Base-by-base conservation (phyloP, 2,329 filamentous ascomycete genomes). In the Stemphylium beticola region DNA sequence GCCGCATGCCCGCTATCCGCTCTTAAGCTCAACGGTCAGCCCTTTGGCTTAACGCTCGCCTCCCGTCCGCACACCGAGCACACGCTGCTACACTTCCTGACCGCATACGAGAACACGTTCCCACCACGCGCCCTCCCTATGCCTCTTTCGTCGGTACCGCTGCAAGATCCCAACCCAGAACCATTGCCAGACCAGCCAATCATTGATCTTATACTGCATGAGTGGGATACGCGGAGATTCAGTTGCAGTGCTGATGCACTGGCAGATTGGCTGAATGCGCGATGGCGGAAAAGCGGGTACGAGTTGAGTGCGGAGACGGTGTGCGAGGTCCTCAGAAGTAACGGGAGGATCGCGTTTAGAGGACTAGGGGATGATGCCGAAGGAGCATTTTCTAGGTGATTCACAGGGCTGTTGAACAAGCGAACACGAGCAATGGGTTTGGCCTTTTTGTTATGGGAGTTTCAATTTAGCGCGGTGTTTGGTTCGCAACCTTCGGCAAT, bases 281-380 rank as follows among this genome's bases (percentile, higher is more conserved):
- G 71, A 22, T 74, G 71, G 71, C 61, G 58, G 43, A 74, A 72
- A 64, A 73, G 66, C 37, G 72, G 72, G 41, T 74, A 74, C 50
- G 66, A 67, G 34, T 51, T 73, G 22, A 70, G 67, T 55, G 58
- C 68, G 1, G 72, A 75, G 59, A 74, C 70, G 17, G 60, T 75
- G 11, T 74, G 71, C 50, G 70, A 72, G 45, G 69, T 74, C 2
- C 31, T 75, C 49, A 61, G 71, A 52, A 68, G 64, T 51, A 73
- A 74, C 58, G 70, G 71, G 10, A 24, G 72, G 44, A 65, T 71
- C 52, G 73, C 73, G 11, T 74, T 74, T 52, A 60, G 71, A 42
- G 73, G 73, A 7, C 37, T 74, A 39, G 72, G 69, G 5, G 73
- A 75, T 60, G 69, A 72, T 61, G 61, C 62, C 14, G 66, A 67